A percentile compares a stretch with the other conserved stretches of the same genome.
phyloP scores from a whole-genome alignment of 1,139 yeast genomes.

The Kodamaea arcana region DNA sequence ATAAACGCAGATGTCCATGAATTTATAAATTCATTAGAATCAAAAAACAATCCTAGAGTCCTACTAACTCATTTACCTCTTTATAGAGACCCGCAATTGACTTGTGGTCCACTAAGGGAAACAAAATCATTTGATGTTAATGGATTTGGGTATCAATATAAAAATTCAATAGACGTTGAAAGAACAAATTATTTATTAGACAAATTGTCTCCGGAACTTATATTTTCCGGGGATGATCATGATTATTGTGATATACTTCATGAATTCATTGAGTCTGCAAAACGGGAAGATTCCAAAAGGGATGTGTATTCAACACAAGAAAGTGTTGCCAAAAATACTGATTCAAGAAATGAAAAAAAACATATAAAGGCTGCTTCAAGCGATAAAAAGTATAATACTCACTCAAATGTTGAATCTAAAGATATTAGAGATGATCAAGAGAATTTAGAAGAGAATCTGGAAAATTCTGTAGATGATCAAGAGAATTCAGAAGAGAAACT shows the following conservation, averaged over 20 bases:
- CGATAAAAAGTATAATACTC: no score
- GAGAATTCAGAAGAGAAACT: not conserved
- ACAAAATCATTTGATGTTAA: slow-evolving; percentile 17
- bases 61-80: slow-evolving; percentile 50
- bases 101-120: slow-evolving; percentile 49
- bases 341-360: no score
- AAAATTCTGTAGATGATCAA: not conserved
- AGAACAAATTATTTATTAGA: slow-evolving; percentile 26
- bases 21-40: slow-evolving; percentile 25
- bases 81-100: slow-evolving; percentile 30
- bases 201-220: slow-evolving; percentile 35
- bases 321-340: no score
- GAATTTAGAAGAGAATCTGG: not conserved
- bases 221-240: slow-evolving; percentile 52
- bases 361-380: no score
- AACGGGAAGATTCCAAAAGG: no score
- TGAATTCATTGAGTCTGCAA: no score
- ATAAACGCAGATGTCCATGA: slow-evolving; percentile 25
- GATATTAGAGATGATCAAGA: slow-evolving; percentile 11
- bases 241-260: slow-evolving; percentile 52
- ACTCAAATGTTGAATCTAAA: no score
- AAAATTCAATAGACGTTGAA: slow-evolving; percentile 38
- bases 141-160: slow-evolving; percentile 49
- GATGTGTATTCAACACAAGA: no score
- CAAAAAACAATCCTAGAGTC: slow-evolving; percentile 29